Evolutionary conservation across 306 rosid species (phyloP).

Genomic region (Malus sylvestris): DNA sequence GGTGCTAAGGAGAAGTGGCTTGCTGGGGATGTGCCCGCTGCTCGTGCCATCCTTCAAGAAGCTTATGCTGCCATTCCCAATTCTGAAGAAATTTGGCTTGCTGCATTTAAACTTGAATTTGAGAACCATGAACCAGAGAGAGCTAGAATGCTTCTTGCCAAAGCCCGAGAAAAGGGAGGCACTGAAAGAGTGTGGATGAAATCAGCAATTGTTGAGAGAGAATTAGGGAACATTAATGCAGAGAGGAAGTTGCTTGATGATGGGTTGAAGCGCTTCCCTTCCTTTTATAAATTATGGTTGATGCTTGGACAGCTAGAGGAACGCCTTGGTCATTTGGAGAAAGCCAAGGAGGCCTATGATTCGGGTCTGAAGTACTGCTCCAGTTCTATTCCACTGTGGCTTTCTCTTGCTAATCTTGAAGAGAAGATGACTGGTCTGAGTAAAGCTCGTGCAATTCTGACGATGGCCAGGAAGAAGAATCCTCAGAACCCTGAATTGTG

Average conservation of each 20-base stretch:
- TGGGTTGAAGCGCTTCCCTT: conserved; percentile 70
- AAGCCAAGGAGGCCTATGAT: conserved; percentile 75
- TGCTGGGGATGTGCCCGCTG: conserved; percentile 89
- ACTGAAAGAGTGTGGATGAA: conserved; percentile 94
- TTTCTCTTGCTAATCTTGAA: conserved; percentile 81
- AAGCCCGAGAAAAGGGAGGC: conserved; percentile 91
- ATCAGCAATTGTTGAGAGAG: conserved; percentile 90
- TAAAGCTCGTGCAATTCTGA: conserved; percentile 86
- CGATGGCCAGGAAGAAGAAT: conserved; percentile 84
- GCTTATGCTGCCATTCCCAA: conserved; percentile 90
- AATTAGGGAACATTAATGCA: conserved; percentile 65
- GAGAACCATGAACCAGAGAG: conserved; percentile 92
- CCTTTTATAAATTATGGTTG: conserved; percentile 81
- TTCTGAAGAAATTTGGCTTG: conserved; percentile 95
- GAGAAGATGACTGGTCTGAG: conserved; percentile 79
- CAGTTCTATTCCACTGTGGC: conserved; percentile 65
- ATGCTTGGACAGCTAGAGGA: conserved; percentile 96
- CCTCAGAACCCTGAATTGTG: conserved; percentile 86
- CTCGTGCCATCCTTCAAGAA: conserved; percentile 84
- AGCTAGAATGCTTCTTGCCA: conserved; percentile 87
- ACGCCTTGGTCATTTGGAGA: conserved; percentile 51
- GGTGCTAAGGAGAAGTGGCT: conserved; percentile 98
- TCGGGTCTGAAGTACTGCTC: conserved; percentile 70
- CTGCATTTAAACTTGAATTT: conserved; percentile 87
- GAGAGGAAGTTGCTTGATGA: conserved; percentile 69